Evolutionary conservation across 2,329 filamentous ascomycete genomes (phyloP), one percentile per base, ranked within the genome.

Genomic region (Colletotrichum agaves): DNA sequence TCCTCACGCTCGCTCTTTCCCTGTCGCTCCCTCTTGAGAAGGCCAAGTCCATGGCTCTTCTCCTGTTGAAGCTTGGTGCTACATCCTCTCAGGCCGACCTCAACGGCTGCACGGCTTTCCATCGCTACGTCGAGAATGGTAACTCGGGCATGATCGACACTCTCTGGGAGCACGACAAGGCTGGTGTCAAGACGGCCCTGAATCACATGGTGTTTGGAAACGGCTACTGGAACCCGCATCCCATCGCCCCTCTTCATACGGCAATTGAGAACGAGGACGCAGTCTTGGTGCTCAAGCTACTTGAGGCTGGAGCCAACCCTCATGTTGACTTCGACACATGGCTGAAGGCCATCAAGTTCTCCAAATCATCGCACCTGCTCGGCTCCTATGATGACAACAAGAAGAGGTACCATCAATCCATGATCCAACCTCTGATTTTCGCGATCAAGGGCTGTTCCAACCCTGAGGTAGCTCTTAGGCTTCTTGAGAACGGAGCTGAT

Each of bases 21-120:
- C 78, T 93, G 31, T 80, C 85, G 11, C 85, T 94, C 5, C 87
- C 91, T 0, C 72, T 83, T 0, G 85, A 90, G 2, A 85, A 90
- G 72, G 90, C 91, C 0, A 85, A 86, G 68, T 82, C 83, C 13
- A 94, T 94, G 86, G 83, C 86, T 0, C 80, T 84, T 52, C 83
- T 87, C 0, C 83, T 97, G 8, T 78, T 97, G 33, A 83, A 86
- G 50, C 84, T 94, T 2, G 93, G 93, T 1, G 92, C 92, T 2
- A 91, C 90, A 1, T 89, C 85, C 37, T 87, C 90, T 0, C 93
- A 96, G 76, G 92, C 90, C 0, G 92, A 95, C 71, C 75, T 87
- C 39, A 80, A 85, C 8, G 85, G 88, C 4, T 80, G 84, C 33
- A 94, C 92, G 2, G 88, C 87, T 0, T 83, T 97, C 67, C 87